These are phyloP conservation scores for Eucalyptus globulus DNA, from an alignment of 345 rosid species.

Conservation along the genomic window DNA sequence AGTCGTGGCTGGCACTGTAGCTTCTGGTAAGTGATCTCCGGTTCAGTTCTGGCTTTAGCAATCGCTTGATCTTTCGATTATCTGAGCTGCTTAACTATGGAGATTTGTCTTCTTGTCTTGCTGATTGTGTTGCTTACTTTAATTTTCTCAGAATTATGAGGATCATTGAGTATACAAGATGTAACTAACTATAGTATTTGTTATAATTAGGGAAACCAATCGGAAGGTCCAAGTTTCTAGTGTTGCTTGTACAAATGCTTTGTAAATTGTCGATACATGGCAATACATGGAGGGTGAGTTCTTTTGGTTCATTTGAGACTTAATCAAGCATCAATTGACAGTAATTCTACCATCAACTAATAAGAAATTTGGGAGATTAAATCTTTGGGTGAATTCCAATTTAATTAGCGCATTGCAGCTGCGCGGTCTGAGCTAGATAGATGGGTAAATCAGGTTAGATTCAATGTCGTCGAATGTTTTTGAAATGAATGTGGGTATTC, in stretches of 20 bases:
- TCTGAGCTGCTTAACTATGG: neutral
- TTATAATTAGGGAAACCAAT: neutral
- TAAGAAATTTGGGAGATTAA: neutral
- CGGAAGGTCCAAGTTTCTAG: neutral
- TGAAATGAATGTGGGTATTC: neutral
- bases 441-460: neutral
- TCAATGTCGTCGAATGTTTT: too few species aligned
- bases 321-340: neutral
- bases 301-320: neutral
- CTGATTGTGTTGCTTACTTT: neutral
- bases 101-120: neutral
- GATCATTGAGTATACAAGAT: neutral
- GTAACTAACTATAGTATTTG: neutral
- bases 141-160: neutral
- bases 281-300: too few species aligned
- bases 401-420: neutral
- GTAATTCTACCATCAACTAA: neutral
- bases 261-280: neutral
- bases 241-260: neutral
- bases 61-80: neutral
- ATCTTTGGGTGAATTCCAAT: neutral
- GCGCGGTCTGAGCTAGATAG: neutral
- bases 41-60: neutral
- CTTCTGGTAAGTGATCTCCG: constrained; percentile 41
- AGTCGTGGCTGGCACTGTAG: constrained; percentile 79